A percentile compares a stretch with the other conserved stretches of the same genome.
Conservation (phyloP, 305 asterid species). For the Plantago lanceolata region DNA sequence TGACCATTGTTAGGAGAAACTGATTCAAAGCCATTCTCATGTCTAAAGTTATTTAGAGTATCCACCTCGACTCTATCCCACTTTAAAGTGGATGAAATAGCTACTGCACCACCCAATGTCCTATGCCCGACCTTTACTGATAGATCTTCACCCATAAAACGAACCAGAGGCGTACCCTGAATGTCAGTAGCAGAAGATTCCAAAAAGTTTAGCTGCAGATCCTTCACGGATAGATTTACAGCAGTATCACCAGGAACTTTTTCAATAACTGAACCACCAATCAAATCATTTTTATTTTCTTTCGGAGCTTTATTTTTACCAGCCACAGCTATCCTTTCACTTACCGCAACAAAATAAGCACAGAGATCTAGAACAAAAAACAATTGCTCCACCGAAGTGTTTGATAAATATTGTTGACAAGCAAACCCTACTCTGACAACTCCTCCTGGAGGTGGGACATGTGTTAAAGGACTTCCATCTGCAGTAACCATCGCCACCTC, state of each 20-base stretch:
- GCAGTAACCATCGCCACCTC: slow-evolving; percentile 96
- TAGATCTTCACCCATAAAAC: slow-evolving; percentile 68
- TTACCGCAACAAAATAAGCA: slow-evolving; percentile 66
- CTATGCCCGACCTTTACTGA: slow-evolving; percentile 72
- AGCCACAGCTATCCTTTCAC: slow-evolving; percentile 63
- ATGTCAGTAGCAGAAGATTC: slow-evolving; percentile 54
- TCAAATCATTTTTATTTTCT: slow-evolving; percentile 42
- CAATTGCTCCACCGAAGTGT: slow-evolving; percentile 88
- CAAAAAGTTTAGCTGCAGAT: slow-evolving; percentile 71
- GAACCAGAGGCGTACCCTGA: slow-evolving; percentile 68
- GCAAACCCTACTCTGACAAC: slow-evolving; percentile 85
- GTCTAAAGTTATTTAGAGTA: slow-evolving; percentile 37
- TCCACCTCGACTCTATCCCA: slow-evolving; percentile 93
- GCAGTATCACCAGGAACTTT: slow-evolving; percentile 91
- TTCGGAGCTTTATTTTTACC: slow-evolving; percentile 48
- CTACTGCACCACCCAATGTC: slow-evolving; percentile 93
- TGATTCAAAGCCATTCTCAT: slow-evolving; percentile 35
- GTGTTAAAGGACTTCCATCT: slow-evolving; percentile 86
- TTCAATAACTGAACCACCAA: slow-evolving; percentile 46
- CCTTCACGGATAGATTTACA: slow-evolving; percentile 55
- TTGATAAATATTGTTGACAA: slow-evolving; percentile 73
- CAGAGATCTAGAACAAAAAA: slow-evolving; percentile 84
- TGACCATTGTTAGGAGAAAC: slow-evolving; percentile 28
- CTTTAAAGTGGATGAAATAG: slow-evolving; percentile 68
- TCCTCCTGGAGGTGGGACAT: slow-evolving; percentile 93